Base-by-base conservation (phyloP, 805 yeast genomes). In the Suhomyces prunicola region DNA sequence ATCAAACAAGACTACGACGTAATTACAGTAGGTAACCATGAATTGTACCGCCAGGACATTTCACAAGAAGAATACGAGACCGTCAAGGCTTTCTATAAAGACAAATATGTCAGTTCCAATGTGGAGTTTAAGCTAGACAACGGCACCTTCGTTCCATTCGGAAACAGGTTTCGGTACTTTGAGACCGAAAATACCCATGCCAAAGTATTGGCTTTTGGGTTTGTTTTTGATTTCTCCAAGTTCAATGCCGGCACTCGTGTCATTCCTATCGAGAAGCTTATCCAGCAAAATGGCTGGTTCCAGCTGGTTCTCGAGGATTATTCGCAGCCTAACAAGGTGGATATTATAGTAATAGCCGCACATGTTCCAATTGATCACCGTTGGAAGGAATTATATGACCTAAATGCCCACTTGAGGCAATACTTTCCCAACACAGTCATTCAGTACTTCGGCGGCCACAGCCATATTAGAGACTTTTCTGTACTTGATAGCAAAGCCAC, bases 361-460 rank as follows among this genome's bases (percentile, higher is more conserved):
- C 97, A 92, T 69, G 69, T 88, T 15, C 97, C 97, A 0, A 58
- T 72, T 54, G 60, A 55, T 27, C 83, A 81, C 51, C 68, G 69
- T 33, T 84, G 86, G 85, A 59, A 64, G 3, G 91, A 87, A 63
- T 63, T 82, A 56, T 69, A 69, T 53, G 53, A 68, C 2, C 65
- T 86, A 41, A 84, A 85, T 57, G 44, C 62, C 0, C 68, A 66
- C 5, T 68, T 93, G 26, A 79, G 97, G 54, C 54, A 65, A 24
- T 71, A 69, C 26, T 87, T 81, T 60, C 93, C 96, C 5, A 65
- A 76, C 29, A 77, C 79, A 0, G 73, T 84, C 0, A 87, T 93
- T 50, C 97, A 90, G 66, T 89, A 87, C 60, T 86, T 93, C 69
- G 98, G 97, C 1, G 98, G 97, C 1, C 98, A 93, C 69, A 85